phyloP scores from a whole-genome alignment of 2,329 filamentous ascomycete genomes.

The Ophiostoma ulmi region DNA sequence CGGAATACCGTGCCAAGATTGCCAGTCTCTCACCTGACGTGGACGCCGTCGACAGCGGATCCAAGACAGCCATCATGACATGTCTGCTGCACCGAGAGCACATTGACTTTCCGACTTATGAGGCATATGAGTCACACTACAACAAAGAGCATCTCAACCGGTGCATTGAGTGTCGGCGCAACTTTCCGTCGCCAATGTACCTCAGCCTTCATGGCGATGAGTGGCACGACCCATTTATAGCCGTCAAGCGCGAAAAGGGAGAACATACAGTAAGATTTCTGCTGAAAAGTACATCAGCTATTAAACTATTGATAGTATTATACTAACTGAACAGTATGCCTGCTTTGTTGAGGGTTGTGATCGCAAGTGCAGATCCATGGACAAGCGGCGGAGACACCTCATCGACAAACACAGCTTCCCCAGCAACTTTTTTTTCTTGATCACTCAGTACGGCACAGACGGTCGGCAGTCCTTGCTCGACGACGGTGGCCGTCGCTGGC shows the following conservation, averaged over 20 bases:
- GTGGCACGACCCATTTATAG: slow-evolving; percentile 76
- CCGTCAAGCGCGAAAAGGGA: slow-evolving; percentile 67
- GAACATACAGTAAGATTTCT: slow-evolving; percentile 69
- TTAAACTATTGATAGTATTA: no score
- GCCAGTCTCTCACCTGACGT: slow-evolving; percentile 51
- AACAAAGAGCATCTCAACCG: slow-evolving; percentile 73
- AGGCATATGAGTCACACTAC: slow-evolving; percentile 86
- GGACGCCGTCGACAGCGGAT: slow-evolving; percentile 32
- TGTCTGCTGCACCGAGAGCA: slow-evolving; percentile 72
- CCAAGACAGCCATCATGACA: slow-evolving; percentile 52
- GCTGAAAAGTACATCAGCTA: not conserved
- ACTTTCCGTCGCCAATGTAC: slow-evolving; percentile 80
- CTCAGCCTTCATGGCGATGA: slow-evolving; percentile 83
- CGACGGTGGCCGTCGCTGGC: slow-evolving; percentile 39
- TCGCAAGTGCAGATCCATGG: slow-evolving; percentile 72
- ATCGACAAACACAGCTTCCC: slow-evolving; percentile 95
- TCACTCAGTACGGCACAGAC: slow-evolving; percentile 87
- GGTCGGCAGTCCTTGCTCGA: slow-evolving; percentile 72
- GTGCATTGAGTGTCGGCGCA: slow-evolving; percentile 77
- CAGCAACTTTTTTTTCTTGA: slow-evolving; percentile 77
- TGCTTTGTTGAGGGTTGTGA: slow-evolving; percentile 91
- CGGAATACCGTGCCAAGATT: slow-evolving; percentile 45
- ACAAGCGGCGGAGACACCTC: slow-evolving; percentile 80
- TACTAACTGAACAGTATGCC: slow-evolving; percentile 53
- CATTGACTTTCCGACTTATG: slow-evolving; percentile 66